phyloP scores from a whole-genome alignment of 1,139 yeast species.

The Nakaseomyces delphensis region DNA sequence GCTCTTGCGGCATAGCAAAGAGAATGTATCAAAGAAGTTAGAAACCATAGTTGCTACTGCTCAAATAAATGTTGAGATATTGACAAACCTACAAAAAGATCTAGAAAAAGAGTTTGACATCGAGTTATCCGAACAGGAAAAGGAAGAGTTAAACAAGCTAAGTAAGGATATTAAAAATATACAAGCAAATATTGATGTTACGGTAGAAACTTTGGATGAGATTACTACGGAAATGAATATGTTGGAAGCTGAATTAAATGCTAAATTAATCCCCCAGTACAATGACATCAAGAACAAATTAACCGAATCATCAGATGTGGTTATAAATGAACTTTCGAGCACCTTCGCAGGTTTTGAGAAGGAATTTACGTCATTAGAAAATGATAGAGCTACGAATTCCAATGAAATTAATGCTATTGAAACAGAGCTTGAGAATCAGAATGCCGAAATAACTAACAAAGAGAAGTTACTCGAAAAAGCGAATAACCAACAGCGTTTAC shows the following conservation, averaged over 20 bases:
- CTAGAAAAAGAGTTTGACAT: slow-evolving; percentile 46
- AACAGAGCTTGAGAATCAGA: slow-evolving; percentile 25
- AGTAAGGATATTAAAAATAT: slow-evolving; percentile 35
- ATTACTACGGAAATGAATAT: slow-evolving; percentile 45
- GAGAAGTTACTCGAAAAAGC: slow-evolving; percentile 41
- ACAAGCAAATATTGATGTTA: slow-evolving; percentile 38
- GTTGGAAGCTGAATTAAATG: slow-evolving; percentile 50
- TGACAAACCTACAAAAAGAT: slow-evolving; percentile 43
- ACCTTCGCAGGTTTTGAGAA: slow-evolving; percentile 30
- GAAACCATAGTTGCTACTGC: slow-evolving; percentile 18
- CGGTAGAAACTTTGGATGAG: slow-evolving; percentile 40
- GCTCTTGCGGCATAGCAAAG: slow-evolving; percentile 27
- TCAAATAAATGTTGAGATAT: slow-evolving; percentile 22
- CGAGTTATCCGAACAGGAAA: slow-evolving; percentile 43
- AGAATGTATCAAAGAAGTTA: slow-evolving; percentile 36
- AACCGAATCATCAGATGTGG: slow-evolving; percentile 16
- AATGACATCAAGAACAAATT: slow-evolving; percentile 17
- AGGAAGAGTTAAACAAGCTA: slow-evolving; percentile 36
- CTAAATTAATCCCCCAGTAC: slow-evolving; percentile 42
- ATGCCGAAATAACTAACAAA: slow-evolving; percentile 28
- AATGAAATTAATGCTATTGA: slow-evolving; percentile 32
- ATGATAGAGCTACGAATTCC: slow-evolving; percentile 29
- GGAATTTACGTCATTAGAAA: slow-evolving; percentile 20
- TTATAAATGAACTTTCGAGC: slow-evolving; percentile 23
- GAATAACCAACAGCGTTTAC: slow-evolving; percentile 47